phyloP scores from a whole-genome alignment of 768 basidiomycete species.

The Boletellus ananas region DNA sequence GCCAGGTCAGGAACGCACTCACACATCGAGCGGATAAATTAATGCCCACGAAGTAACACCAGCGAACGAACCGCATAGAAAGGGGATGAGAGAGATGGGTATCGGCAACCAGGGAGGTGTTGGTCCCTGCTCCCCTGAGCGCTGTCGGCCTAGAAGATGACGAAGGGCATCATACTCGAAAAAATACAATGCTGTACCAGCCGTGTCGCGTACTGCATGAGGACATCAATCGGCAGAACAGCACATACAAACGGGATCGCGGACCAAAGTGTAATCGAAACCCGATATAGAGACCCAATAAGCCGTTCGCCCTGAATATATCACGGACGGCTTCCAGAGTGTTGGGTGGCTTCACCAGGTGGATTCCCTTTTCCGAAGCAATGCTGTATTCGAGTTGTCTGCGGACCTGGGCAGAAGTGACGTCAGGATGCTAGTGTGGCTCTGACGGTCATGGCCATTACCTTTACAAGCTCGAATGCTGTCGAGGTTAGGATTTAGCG shows the following conservation, averaged over 20 bases:
- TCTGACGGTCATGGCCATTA: conserved; percentile 29
- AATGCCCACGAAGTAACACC: conserved; percentile 88
- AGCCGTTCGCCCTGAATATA: conserved; percentile 62
- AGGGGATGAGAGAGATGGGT: conserved; percentile 74
- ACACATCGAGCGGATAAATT: conserved; percentile 95
- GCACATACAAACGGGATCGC: conserved; percentile 21
- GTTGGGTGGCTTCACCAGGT: conserved; percentile 71
- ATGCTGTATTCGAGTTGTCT: conserved; percentile 91
- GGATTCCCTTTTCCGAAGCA: conserved; percentile 71
- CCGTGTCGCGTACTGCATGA: conserved; percentile 74
- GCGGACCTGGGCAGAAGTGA: conserved; percentile 55
- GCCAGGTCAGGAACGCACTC: conserved; percentile 28
- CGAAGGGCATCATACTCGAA: conserved; percentile 92
- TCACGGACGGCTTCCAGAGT: conserved; percentile 77
- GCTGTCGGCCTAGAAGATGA: conserved; percentile 73
- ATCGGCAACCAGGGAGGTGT: conserved; percentile 88
- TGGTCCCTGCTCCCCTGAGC: conserved; percentile 75
- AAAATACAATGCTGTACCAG: conserved; percentile 89
- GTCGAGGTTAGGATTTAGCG: conserved; percentile 6
- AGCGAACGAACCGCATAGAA: conserved; percentile 85
- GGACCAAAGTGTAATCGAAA: conserved; percentile 82
- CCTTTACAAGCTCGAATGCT: conserved; percentile 97
- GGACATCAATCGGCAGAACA: conserved; percentile 1
- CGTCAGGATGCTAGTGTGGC: conserved; percentile 6
- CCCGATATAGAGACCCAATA: conserved; percentile 73